Evolutionary conservation across 139 green algal species (phyloP).

Genomic region (Edaphochlamys debaryana): DNA sequence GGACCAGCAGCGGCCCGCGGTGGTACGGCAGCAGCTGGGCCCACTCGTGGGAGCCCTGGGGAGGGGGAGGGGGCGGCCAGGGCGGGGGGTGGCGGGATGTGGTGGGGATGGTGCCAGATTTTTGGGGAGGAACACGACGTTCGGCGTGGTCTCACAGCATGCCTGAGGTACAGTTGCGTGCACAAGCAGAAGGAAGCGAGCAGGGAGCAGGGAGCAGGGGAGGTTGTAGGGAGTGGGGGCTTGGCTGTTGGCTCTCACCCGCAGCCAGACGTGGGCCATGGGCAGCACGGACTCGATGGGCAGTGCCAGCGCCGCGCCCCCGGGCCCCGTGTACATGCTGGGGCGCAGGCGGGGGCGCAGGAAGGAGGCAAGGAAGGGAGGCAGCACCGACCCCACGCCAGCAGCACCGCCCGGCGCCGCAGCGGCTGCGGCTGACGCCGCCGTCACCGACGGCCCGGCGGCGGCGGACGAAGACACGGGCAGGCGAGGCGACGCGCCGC

Average conservation of each 20-base stretch:
- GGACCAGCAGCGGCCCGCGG: slow-evolving; percentile 30
- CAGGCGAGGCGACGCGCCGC: neutral
- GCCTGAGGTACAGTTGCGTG: no score
- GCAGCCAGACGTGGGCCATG: slow-evolving; percentile 24
- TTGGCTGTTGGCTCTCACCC: no score
- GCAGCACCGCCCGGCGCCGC: neutral
- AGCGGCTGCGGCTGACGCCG: neutral
- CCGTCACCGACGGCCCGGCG: slow-evolving; percentile 14
- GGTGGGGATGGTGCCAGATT: no score
- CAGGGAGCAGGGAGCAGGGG: no score
- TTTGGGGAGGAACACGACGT: no score
- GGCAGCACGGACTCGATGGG: slow-evolving; percentile 9
- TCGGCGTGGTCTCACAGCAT: no score
- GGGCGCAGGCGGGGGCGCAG: slow-evolving; percentile 26
- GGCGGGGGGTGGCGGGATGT: no score
- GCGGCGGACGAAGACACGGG: slow-evolving; percentile 12
- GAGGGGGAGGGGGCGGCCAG: no score
- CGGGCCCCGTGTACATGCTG: slow-evolving; percentile 8
- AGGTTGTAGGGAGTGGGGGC: no score
- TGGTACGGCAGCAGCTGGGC: slow-evolving; percentile 40
- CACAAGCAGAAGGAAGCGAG: no score
- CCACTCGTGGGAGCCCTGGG: slow-evolving; percentile 36
- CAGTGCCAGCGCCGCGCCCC: neutral
- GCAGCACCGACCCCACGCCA: slow-evolving; percentile 2
- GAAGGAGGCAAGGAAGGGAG: slow-evolving; percentile 15